A percentile compares a stretch with the other conserved stretches of the same genome.
Conservation (phyloP, 768 basidiomycete genomes). For the Dioszegia aurantiaca region DNA sequence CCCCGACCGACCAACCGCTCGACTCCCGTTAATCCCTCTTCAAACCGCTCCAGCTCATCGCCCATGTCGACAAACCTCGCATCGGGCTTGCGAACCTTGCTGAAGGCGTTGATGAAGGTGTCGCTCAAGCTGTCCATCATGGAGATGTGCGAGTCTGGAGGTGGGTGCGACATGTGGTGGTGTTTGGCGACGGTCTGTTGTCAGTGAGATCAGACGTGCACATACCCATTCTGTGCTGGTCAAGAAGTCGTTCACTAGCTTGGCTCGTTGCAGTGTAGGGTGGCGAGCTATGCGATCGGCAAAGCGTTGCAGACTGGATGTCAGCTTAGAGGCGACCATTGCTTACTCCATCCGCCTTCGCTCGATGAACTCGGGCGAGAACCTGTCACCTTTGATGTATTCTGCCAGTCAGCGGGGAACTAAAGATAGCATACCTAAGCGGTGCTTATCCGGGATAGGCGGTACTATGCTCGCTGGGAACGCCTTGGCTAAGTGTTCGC, state of each 20-base stretch:
- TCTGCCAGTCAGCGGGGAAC: constrained; percentile 62
- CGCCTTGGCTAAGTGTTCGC: constrained; percentile 80
- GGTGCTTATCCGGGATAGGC: constrained; percentile 91
- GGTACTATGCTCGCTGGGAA: constrained; percentile 99
- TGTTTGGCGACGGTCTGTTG: constrained; percentile 91
- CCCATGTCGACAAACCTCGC: constrained; percentile 91
- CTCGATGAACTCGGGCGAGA: constrained; percentile 96
- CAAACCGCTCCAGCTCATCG: constrained; percentile 89
- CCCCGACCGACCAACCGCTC: constrained; percentile 78
- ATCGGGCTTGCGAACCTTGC: constrained; percentile 93
- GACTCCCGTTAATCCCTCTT: constrained; percentile 78
- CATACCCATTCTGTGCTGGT: constrained; percentile 98
- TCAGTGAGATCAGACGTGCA: background rate
- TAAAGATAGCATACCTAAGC: constrained; percentile 81
- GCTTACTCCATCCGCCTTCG: constrained; percentile 79
- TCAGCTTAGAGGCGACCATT: background rate
- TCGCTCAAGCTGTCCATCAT: constrained; percentile 94
- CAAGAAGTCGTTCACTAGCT: constrained; percentile 87
- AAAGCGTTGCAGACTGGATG: constrained; percentile 79
- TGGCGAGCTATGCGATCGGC: constrained; percentile 85
- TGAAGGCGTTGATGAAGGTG: constrained; percentile 91
- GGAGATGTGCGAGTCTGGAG: constrained; percentile 59
- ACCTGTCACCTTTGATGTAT: constrained; percentile 95
- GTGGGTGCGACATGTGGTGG: constrained; percentile 88
- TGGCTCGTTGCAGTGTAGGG: constrained; percentile 86